Percentiles rank a stretch among this genome's conserved stretches.
Conservation (phyloP, 306 rosid genomes). For the Oemleria cerasiformis region DNA sequence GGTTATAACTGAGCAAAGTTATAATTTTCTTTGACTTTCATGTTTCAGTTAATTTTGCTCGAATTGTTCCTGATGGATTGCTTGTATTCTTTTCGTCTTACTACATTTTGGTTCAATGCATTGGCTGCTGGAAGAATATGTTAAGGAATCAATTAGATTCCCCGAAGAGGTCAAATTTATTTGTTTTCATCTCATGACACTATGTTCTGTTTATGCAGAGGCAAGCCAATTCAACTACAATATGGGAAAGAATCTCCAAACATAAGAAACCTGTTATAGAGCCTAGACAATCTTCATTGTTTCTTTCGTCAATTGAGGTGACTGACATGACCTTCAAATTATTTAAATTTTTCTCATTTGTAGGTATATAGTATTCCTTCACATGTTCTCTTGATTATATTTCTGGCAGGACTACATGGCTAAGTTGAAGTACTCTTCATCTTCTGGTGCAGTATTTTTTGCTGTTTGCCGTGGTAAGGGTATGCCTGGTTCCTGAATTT, state of each 20-base stretch:
- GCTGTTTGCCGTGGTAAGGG: constrained; percentile 99
- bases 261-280: constrained; percentile 95
- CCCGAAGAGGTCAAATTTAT: constrained; percentile 24
- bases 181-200: constrained; percentile 23
- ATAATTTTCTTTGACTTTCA: constrained; percentile 24
- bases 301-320: constrained; percentile 80
- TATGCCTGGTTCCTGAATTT: constrained; percentile 36
- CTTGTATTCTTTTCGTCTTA: constrained; percentile 95
- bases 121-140: constrained; percentile 72
- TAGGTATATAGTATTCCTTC: constrained; percentile 17
- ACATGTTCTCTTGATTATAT: constrained; percentile 19
- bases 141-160: constrained; percentile 36
- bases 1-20: constrained; percentile 12
- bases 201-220: constrained; percentile 45
- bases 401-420: constrained; percentile 75
- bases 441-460: constrained; percentile 87
- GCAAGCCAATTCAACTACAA: constrained; percentile 60
- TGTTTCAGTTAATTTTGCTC: constrained; percentile 84
- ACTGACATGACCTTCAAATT: constrained; percentile 18
- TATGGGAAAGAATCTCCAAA: constrained; percentile 91
- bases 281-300: constrained; percentile 85
- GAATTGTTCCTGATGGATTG: constrained; percentile 94
- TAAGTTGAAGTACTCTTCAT: constrained; percentile 74
- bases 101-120: constrained; percentile 85
- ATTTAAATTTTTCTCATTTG: constrained; percentile 20